Evolutionary conservation across 2,329 filamentous ascomycete genomes (phyloP).

Genomic region (Trichoderma asperellum): DNA sequence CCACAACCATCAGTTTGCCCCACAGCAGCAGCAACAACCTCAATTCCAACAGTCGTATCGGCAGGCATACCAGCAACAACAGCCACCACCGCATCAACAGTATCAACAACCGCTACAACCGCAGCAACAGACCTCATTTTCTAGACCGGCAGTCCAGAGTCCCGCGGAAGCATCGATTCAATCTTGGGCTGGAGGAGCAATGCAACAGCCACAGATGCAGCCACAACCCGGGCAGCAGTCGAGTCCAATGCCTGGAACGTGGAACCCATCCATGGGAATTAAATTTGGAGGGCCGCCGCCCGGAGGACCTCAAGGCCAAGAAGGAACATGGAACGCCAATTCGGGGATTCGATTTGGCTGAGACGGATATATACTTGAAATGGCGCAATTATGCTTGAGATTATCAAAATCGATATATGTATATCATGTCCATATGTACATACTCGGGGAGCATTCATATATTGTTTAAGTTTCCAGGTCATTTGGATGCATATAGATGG

Average conservation of each 20-base stretch:
- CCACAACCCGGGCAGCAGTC: slow-evolving; percentile 52
- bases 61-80: slow-evolving; percentile 17
- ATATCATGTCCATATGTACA: not conserved
- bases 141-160: slow-evolving; percentile 37
- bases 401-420: not conserved
- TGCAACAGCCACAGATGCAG: slow-evolving; percentile 52
- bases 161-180: slow-evolving; percentile 58
- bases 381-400: not conserved
- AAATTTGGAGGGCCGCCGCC: slow-evolving; percentile 63
- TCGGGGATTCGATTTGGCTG: slow-evolving; percentile 61
- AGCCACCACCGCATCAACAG: slow-evolving; percentile 26
- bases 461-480: not conserved
- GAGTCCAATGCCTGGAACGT: slow-evolving; percentile 47
- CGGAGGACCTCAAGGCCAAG: slow-evolving; percentile 35
- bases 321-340: slow-evolving; percentile 61
- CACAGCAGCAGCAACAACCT: slow-evolving; percentile 1
- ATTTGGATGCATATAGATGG: not conserved
- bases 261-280: slow-evolving; percentile 82
- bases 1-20: not conserved
- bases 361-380: not conserved
- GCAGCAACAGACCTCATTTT: slow-evolving; percentile 35
- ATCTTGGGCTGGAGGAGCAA: slow-evolving; percentile 61
- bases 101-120: slow-evolving; percentile 35
- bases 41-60: slow-evolving; percentile 19
- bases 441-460: not conserved